Conservation (phyloP, 805 yeast genomes). For the Starmerella davenportii region DNA sequence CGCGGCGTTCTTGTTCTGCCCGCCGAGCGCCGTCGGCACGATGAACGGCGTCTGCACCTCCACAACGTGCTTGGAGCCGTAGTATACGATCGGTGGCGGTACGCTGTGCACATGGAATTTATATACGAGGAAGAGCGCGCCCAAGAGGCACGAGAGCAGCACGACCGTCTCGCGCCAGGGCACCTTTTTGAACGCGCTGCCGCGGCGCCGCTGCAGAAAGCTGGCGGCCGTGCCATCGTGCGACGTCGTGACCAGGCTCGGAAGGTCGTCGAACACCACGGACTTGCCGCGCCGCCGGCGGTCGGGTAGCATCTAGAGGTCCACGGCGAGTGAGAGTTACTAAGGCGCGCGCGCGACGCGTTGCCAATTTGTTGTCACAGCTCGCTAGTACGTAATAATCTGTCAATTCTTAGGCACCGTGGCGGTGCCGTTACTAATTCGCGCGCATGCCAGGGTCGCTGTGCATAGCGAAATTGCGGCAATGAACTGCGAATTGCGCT, state of each 20-base stretch:
- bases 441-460: too few species aligned
- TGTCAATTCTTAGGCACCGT: too few species aligned
- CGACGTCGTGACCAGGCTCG: conserved; percentile 15
- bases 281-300: conserved; percentile 15
- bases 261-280: conserved; percentile 15
- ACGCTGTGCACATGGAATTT: conserved; percentile 8
- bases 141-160: conserved; percentile 14
- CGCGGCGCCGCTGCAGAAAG: conserved; percentile 1
- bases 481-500: too few species aligned
- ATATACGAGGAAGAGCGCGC: conserved; percentile 16
- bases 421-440: too few species aligned
- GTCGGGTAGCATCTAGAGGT: conserved; percentile 4
- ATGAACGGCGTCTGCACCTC: conserved; percentile 13
- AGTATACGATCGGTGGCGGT: conserved; percentile 12
- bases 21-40: conserved; percentile 16
- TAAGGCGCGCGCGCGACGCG: too few species aligned
- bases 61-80: conserved; percentile 7
- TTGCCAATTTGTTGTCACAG: too few species aligned
- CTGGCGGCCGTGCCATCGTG: conserved; percentile 6
- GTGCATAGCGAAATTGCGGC: too few species aligned
- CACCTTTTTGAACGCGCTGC: conserved; percentile 6
- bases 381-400: too few species aligned
- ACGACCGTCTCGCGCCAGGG: conserved; percentile 15
- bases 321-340: too few species aligned
- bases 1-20: conserved; percentile 3